Evolutionary conservation across 352 stramenopile species (phyloP).

Genomic region (Globisporangium solare): DNA sequence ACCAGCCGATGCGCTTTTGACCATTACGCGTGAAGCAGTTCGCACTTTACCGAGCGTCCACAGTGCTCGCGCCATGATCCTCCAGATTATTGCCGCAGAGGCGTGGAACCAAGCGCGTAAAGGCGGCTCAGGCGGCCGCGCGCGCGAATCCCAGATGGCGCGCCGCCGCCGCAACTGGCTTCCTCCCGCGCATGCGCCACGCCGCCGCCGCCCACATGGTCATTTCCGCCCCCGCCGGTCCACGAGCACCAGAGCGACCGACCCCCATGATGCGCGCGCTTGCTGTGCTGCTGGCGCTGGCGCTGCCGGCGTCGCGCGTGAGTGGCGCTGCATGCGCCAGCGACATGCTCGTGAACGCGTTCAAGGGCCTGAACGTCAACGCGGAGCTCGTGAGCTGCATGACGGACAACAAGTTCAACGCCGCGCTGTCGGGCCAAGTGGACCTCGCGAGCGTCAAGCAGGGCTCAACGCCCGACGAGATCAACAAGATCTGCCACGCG

Average conservation of each 20-base stretch:
- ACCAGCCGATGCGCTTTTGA: too few relatives aligned
- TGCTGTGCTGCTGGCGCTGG: constrained; percentile 10
- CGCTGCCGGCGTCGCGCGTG: constrained; percentile 18
- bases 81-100: too few relatives aligned
- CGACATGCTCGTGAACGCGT: constrained; percentile 41
- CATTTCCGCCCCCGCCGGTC: constrained; percentile 32
- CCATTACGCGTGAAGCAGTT: too few relatives aligned
- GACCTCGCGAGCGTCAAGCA: constrained; percentile 32
- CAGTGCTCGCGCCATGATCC: too few relatives aligned
- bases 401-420: constrained; percentile 42
- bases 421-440: constrained; percentile 39
- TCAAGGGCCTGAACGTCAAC: constrained; percentile 47
- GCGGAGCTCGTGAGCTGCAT: constrained; percentile 43
- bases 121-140: too few relatives aligned
- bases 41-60: too few relatives aligned
- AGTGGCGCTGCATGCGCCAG: constrained; percentile 29
- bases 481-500: constrained; percentile 37
- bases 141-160: too few relatives aligned
- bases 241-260: constrained; percentile 17
- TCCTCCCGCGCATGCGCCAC: too few relatives aligned
- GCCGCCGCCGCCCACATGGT: neutral
- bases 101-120: too few relatives aligned
- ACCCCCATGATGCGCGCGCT: constrained; percentile 5
- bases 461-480: constrained; percentile 27
- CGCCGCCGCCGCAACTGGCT: too few relatives aligned